phyloP scores from a whole-genome alignment of 2,329 filamentous ascomycete genomes.

The Neobulgaria alba region DNA sequence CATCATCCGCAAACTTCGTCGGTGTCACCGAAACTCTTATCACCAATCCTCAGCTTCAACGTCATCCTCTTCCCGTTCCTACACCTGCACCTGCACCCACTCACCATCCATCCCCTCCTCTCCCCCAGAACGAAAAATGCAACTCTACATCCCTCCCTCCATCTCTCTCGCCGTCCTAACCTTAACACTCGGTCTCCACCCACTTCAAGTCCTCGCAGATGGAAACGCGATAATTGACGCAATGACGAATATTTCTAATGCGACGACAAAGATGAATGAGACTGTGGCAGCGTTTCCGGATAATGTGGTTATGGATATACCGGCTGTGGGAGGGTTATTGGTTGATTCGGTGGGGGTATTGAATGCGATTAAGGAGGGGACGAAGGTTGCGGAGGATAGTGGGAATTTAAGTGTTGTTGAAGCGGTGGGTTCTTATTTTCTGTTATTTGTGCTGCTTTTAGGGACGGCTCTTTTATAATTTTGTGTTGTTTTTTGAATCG shows the following conservation, averaged over 20 bases:
- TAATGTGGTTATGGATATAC: constrained; percentile 7
- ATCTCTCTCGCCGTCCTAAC: constrained; percentile 11
- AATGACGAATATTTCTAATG: constrained; percentile 15
- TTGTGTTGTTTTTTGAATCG: too few relatives aligned
- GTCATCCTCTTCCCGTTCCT: too few relatives aligned
- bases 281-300: constrained; percentile 10
- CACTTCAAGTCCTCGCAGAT: constrained; percentile 17
- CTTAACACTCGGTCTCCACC: constrained; percentile 10
- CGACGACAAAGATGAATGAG: constrained; percentile 15
- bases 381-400: constrained; percentile 30
- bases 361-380: constrained; percentile 32
- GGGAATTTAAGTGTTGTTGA: constrained; percentile 31
- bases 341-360: constrained; percentile 28
- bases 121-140: too few relatives aligned
- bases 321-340: constrained; percentile 31
- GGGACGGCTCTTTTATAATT: too few relatives aligned
- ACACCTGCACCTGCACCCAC: too few relatives aligned
- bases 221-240: constrained; percentile 18
- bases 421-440: constrained; percentile 22
- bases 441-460: too few relatives aligned
- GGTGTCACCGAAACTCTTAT: too few relatives aligned
- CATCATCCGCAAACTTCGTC: too few relatives aligned
- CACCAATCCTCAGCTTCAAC: too few relatives aligned
- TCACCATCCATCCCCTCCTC: too few relatives aligned
- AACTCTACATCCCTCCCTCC: too few relatives aligned